These are phyloP conservation scores for Corrigiola litoralis DNA, from an alignment of 179 eudicot genomes.

Conservation along the genomic window DNA sequence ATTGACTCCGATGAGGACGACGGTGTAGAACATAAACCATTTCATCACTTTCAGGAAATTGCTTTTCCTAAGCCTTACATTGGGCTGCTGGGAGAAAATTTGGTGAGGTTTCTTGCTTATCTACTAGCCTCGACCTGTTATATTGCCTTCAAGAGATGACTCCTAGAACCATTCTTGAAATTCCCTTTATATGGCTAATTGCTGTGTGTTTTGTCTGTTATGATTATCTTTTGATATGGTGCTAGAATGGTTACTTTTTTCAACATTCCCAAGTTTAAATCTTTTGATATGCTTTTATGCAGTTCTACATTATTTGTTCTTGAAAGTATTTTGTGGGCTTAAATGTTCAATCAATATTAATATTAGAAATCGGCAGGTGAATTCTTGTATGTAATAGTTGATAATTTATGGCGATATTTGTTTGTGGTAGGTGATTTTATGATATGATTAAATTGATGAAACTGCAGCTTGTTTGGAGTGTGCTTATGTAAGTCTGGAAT, in stretches of 20 bases:
- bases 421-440: not conserved
- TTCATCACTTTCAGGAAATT: constrained; percentile 37
- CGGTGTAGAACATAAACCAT: constrained; percentile 20
- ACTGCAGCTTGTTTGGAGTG: not conserved
- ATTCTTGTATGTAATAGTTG: no score
- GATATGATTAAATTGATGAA: not conserved
- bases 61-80: constrained; percentile 44
- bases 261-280: not conserved
- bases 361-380: not conserved
- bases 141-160: not conserved
- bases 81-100: constrained; percentile 38
- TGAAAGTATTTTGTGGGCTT: not conserved
- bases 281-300: not conserved
- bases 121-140: not conserved
- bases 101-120: constrained; percentile 35
- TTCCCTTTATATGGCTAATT: not conserved
- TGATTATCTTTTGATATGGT: constrained; percentile 1
- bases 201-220: not conserved
- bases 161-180: not conserved
- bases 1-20: constrained; percentile 85
- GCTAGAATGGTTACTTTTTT: not conserved
- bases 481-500: not conserved
- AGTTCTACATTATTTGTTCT: not conserved
- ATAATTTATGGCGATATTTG: not conserved
- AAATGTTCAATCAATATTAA: not conserved